phyloP scores from a whole-genome alignment of 345 rosid genomes.

The Moricandia arvensis region DNA sequence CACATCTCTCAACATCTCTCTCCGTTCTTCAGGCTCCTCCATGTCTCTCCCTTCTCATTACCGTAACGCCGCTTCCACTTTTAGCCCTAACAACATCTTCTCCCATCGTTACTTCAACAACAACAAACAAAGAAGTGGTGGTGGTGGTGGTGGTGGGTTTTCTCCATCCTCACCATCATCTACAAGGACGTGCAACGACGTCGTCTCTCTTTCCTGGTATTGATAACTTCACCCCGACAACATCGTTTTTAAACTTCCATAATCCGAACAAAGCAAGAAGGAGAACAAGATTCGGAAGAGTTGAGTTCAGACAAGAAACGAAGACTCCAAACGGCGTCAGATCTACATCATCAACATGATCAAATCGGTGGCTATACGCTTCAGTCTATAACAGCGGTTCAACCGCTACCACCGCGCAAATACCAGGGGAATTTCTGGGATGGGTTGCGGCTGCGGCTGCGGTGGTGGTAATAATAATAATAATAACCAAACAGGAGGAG shows the following conservation, averaged over 20 bases:
- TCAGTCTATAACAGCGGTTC: constrained; percentile 54
- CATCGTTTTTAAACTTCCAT: constrained; percentile 77
- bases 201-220: constrained; percentile 36
- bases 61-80: constrained; percentile 58
- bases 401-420: constrained; percentile 58
- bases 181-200: constrained; percentile 36
- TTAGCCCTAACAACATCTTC: constrained; percentile 41
- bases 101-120: constrained; percentile 27
- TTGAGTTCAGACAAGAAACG: constrained; percentile 54
- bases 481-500: constrained; percentile 42
- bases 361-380: constrained; percentile 64
- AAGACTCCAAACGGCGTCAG: constrained; percentile 48
- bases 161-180: constrained; percentile 19
- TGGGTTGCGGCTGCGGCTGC: constrained; percentile 59
- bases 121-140: constrained; percentile 19
- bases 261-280: constrained; percentile 70
- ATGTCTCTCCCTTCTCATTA: constrained; percentile 87
- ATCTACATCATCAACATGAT: constrained; percentile 39
- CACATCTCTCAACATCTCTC: constrained; percentile 85
- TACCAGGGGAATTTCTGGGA: constrained; percentile 94
- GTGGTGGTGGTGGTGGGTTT: constrained; percentile 15
- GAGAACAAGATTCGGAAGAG: constrained; percentile 41
- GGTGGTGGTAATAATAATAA: neutral
- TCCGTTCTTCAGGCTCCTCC: constrained; percentile 86
- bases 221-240: constrained; percentile 39